A percentile compares a stretch with the other conserved stretches of the same genome.
These are phyloP conservation scores for Salix koriyanagi DNA, from an alignment of 345 rosid species.

Conservation along the genomic window DNA sequence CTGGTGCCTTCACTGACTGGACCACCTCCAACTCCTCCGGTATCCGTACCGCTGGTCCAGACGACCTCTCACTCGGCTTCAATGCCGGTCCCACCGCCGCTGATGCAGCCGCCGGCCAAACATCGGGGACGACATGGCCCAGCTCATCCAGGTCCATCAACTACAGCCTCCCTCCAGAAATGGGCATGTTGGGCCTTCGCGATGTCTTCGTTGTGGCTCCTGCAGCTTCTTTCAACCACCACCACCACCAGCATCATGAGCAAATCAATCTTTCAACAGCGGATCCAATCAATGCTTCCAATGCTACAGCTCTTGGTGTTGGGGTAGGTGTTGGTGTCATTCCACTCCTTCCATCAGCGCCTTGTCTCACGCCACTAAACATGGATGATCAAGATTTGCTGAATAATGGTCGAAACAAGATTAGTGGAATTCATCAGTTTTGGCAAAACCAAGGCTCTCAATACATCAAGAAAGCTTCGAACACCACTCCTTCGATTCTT, in stretches of 20 bases:
- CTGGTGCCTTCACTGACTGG: constrained; percentile 97
- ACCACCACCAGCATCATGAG: constrained; percentile 48
- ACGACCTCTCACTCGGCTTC: constrained; percentile 95
- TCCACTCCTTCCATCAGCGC: constrained; percentile 65
- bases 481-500: constrained; percentile 21
- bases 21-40: constrained; percentile 49
- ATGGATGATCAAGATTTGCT: constrained; percentile 49
- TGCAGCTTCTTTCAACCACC: constrained; percentile 48
- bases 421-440: constrained; percentile 53
- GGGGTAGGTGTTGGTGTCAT: constrained; percentile 73
- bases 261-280: constrained; percentile 27
- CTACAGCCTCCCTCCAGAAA: constrained; percentile 60
- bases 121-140: constrained; percentile 52
- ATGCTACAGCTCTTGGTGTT: constrained; percentile 67
- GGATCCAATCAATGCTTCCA: constrained; percentile 36
- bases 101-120: constrained; percentile 18
- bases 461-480: constrained; percentile 28
- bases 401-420: constrained; percentile 31
- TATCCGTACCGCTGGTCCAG: constrained; percentile 53
- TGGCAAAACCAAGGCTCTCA: constrained; percentile 59
- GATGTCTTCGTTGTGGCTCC: constrained; percentile 82
- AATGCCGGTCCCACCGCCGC: constrained; percentile 68
- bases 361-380: constrained; percentile 44
- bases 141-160: constrained; percentile 39
- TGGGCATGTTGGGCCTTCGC: constrained; percentile 78